Conservation (phyloP, 192 early-diverging fungal genomes). For the Gaertneriomyces sp. region DNA sequence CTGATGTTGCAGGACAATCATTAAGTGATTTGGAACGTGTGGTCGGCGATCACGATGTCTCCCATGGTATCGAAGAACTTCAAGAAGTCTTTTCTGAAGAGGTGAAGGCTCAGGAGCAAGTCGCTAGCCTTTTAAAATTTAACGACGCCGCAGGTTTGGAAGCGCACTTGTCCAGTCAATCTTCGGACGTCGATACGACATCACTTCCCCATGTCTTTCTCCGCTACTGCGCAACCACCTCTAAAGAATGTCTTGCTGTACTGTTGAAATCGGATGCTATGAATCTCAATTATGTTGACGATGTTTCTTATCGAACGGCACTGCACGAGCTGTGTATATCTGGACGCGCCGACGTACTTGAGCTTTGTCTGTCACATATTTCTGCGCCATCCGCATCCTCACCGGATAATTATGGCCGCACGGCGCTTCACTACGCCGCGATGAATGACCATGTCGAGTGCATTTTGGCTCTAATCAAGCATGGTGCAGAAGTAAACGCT, state of each 20-base stretch:
- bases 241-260: conserved; percentile 42
- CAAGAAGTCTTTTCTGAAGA: background rate
- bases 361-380: conserved; percentile 21
- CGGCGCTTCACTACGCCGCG: conserved; percentile 87
- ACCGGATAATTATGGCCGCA: conserved; percentile 83
- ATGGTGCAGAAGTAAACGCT: conserved; percentile 43
- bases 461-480: conserved; percentile 30
- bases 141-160: conserved; percentile 16
- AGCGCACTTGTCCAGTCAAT: conserved; percentile 24
- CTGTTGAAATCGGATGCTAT: conserved; percentile 66
- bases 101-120: background rate
- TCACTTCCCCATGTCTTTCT: conserved; percentile 72
- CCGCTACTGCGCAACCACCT: conserved; percentile 59
- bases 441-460: conserved; percentile 78
- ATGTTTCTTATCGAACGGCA: conserved; percentile 87
- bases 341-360: conserved; percentile 67
- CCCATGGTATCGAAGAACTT: no score
- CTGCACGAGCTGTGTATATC: conserved; percentile 86
- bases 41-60: conserved; percentile 25
- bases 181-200: background rate
- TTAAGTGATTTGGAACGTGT: conserved; percentile 69
- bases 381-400: conserved; percentile 31
- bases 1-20: conserved; percentile 73
- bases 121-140: background rate
- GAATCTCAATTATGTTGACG: conserved; percentile 80